phyloP scores from a whole-genome alignment of 192 early-diverging fungal species.

The Diversispora epigaea region DNA sequence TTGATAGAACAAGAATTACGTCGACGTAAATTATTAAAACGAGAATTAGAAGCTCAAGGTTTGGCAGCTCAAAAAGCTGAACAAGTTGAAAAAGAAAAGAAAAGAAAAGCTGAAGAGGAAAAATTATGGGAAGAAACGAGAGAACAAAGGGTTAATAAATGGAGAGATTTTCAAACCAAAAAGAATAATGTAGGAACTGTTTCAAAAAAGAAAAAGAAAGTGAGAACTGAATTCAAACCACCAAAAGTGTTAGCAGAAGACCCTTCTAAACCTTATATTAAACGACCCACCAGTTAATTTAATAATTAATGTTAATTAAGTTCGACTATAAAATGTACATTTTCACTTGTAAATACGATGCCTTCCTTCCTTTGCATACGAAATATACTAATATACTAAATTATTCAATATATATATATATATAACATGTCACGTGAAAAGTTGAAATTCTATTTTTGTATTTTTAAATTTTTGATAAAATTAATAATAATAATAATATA shows the following conservation, averaged over 20 bases:
- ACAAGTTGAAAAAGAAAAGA: slow-evolving; percentile 51
- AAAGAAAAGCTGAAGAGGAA: slow-evolving; percentile 55
- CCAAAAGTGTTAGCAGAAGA: slow-evolving; percentile 44
- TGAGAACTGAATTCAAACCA: slow-evolving; percentile 37
- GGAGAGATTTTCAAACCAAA: slow-evolving; percentile 61
- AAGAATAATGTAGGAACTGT: slow-evolving; percentile 38
- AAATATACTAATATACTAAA: too few relatives aligned
- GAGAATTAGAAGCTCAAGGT: slow-evolving; percentile 60
- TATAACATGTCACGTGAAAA: neutral
- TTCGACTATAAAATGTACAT: too few relatives aligned
- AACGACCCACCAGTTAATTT: slow-evolving; percentile 36
- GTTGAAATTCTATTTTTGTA: neutral
- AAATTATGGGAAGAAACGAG: slow-evolving; percentile 60
- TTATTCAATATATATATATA: neutral
- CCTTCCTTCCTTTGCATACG: neutral
- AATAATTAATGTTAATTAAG: too few relatives aligned
- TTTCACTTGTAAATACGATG: too few relatives aligned
- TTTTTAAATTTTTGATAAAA: neutral
- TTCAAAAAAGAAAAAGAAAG: slow-evolving; percentile 54
- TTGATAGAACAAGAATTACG: slow-evolving; percentile 55
- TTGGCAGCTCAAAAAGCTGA: slow-evolving; percentile 51
- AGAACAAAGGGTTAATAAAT: slow-evolving; percentile 58
- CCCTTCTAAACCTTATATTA: slow-evolving; percentile 37
- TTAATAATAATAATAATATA: neutral
- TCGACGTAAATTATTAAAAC: slow-evolving; percentile 49